These are phyloP conservation scores for Staphylotrichum tortipilum DNA, from an alignment of 495 filamentous ascomycete species.

Conservation along the genomic window DNA sequence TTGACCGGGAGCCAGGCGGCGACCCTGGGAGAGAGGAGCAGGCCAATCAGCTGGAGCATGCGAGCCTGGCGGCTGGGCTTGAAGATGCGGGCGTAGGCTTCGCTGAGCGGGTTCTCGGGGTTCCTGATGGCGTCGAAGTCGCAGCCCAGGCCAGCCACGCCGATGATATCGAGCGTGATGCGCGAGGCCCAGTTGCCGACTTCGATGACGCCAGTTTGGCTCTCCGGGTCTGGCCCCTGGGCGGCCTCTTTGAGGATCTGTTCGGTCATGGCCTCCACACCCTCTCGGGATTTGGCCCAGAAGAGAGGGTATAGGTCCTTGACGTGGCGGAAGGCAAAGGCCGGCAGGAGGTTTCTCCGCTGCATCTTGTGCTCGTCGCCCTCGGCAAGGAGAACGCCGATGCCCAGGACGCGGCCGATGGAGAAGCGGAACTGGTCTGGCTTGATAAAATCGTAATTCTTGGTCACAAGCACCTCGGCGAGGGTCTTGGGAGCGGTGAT, in stretches of 20 bases:
- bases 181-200: conserved; percentile 60
- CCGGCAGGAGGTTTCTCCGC: conserved; percentile 71
- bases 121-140: conserved; percentile 67
- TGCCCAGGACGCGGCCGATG: conserved; percentile 59
- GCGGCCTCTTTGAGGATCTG: conserved; percentile 18
- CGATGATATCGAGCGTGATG: conserved; percentile 81
- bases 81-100: conserved; percentile 58
- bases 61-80: conserved; percentile 30
- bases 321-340: conserved; percentile 77
- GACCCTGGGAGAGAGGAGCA: conserved; percentile 44
- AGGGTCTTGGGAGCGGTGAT: conserved; percentile 57
- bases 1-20: conserved; percentile 51
- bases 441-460: conserved; percentile 75
- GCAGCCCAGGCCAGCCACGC: conserved; percentile 67
- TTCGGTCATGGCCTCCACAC: conserved; percentile 39
- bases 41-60: conserved; percentile 36
- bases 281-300: conserved; percentile 57
- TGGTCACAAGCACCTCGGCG: conserved; percentile 57
- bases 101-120: conserved; percentile 52
- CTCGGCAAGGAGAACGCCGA: conserved; percentile 74
- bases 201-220: conserved; percentile 47
- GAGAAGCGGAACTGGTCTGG: conserved; percentile 47
- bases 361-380: conserved; percentile 79
- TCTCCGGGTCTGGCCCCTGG: conserved; percentile 33
- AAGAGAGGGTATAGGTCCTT: conserved; percentile 81